A percentile compares a stretch with the other conserved stretches of the same genome.
Evolutionary conservation across 1,284 basidiomycete species (phyloP).

Genomic region (Naganishia cerealis): DNA sequence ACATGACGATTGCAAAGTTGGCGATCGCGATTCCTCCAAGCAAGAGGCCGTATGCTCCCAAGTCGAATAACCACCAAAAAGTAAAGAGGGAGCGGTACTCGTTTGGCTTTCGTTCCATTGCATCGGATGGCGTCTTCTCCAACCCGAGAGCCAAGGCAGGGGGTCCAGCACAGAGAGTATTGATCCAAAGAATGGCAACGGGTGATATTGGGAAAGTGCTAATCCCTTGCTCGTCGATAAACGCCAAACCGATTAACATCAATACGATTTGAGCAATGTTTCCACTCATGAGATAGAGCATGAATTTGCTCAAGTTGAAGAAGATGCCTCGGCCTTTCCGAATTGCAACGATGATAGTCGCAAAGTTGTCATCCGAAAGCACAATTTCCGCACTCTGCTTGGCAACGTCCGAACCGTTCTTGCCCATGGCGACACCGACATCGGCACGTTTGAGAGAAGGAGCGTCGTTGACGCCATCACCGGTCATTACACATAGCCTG

Average conservation of each 20-base stretch:
- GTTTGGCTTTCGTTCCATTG: conserved; percentile 63
- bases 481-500: conserved; percentile 54
- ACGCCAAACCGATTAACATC: conserved; percentile 66
- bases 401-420: conserved; percentile 68
- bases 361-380: conserved; percentile 71
- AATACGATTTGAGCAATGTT: conserved; percentile 65
- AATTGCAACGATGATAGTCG: conserved; percentile 67
- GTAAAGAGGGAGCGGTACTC: conserved; percentile 61
- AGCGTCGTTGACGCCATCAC: conserved; percentile 63
- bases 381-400: conserved; percentile 64
- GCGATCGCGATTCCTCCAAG: conserved; percentile 63
- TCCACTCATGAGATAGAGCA: conserved; percentile 59
- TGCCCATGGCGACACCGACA: conserved; percentile 69
- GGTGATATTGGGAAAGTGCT: conserved; percentile 71
- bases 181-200: conserved; percentile 64
- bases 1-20: conserved; percentile 62
- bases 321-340: conserved; percentile 64
- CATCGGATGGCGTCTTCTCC: conserved; percentile 61
- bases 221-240: conserved; percentile 61
- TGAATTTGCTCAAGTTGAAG: conserved; percentile 55
- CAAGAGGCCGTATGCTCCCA: conserved; percentile 64
- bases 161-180: conserved; percentile 58
- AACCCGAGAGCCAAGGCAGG: conserved; percentile 65
- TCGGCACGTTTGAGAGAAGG: conserved; percentile 62
- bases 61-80: conserved; percentile 60